These are phyloP conservation scores for Apiospora rasikravindrae DNA, from an alignment of 2,329 filamentous ascomycete species.

Conservation along the genomic window DNA sequence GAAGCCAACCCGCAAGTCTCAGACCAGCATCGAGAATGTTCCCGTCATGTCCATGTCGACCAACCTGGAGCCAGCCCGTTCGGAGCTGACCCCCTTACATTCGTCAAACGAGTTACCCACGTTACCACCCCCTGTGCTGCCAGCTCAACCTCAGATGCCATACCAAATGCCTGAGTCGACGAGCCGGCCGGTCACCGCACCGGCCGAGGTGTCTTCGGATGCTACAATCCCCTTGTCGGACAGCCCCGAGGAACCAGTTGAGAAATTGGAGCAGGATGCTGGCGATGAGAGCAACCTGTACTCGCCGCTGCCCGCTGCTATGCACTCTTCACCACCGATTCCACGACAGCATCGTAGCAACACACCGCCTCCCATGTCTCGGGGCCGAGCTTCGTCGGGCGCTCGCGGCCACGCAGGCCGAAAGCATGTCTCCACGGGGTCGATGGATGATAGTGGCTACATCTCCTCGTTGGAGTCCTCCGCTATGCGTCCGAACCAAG, in stretches of 20 bases:
- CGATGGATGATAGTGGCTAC: constrained; percentile 81
- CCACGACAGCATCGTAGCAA: constrained; percentile 67
- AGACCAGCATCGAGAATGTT: constrained; percentile 61
- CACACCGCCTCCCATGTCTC: constrained; percentile 75
- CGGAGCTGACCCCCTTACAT: constrained; percentile 40
- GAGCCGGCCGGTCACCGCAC: constrained; percentile 41
- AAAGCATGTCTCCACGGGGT: constrained; percentile 72
- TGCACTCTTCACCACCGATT: constrained; percentile 92
- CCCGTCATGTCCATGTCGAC: constrained; percentile 65
- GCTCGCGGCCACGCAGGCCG: constrained; percentile 70
- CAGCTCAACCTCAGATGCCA: constrained; percentile 34
- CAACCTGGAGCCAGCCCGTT: constrained; percentile 57
- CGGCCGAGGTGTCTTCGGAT: constrained; percentile 72
- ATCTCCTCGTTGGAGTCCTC: constrained; percentile 97
- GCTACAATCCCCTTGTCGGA: constrained; percentile 78
- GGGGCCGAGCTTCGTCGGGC: constrained; percentile 67
- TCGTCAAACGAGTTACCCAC: constrained; percentile 49
- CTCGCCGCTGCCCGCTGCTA: constrained; percentile 71
- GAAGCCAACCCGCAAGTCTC: constrained; percentile 70
- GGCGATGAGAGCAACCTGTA: constrained; percentile 60
- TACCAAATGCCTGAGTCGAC: constrained; percentile 46
- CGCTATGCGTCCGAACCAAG: constrained; percentile 72
- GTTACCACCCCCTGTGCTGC: constrained; percentile 51
- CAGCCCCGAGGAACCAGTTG: constrained; percentile 58
- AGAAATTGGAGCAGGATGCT: constrained; percentile 43